Evolutionary conservation across 2,329 filamentous ascomycete species (phyloP), one percentile per base, ranked within the genome.

Genomic region (Aspergillus caelatus): DNA sequence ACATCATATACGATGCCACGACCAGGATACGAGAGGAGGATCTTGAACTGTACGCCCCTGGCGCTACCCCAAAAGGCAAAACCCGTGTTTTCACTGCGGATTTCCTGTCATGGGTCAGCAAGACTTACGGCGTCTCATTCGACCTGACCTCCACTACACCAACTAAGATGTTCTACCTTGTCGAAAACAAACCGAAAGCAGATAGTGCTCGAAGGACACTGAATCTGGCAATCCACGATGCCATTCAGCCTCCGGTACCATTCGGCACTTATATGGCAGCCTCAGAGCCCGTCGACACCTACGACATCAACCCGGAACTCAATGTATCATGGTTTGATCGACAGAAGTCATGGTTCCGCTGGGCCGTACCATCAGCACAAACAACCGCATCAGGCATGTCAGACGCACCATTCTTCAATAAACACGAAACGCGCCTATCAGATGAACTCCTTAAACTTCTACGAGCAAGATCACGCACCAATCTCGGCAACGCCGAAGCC

Each of bases 341-440:
- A 28, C 66, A 72, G 55, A 74, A 72, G 28, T 50, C 68, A 36
- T 80, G 78, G 78, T 73, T 78, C 64, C 72, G 79, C 62, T 80
- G 78, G 79, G 71, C 71, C 41, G 72, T 74, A 62, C 67, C 72
- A 10, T 67, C 72, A 19, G 61, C 66, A 19, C 69, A 73, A 57
- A 50, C 66, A 21, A 62, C 61, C n/a, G 68, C 66, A 36, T 62
- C 64, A 46, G 67, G 65, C 45, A 54, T 56, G 1, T 58, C 66
- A 2, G 58, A 69, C 43, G 67, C 69, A 16, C 71, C 70, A 1
- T 68, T 75, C 19, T 76, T 77, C 32, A 67, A 75, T 45, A 70
- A 65, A 23, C 74, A 78, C 36, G 70, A 75, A 61, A 67, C 70
- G 21, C 68, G 65, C 12, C 64, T 78, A 2, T 77, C 76, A 8